Conservation (phyloP, 192 early-diverging fungal species). For the Phycomyces nitens region DNA sequence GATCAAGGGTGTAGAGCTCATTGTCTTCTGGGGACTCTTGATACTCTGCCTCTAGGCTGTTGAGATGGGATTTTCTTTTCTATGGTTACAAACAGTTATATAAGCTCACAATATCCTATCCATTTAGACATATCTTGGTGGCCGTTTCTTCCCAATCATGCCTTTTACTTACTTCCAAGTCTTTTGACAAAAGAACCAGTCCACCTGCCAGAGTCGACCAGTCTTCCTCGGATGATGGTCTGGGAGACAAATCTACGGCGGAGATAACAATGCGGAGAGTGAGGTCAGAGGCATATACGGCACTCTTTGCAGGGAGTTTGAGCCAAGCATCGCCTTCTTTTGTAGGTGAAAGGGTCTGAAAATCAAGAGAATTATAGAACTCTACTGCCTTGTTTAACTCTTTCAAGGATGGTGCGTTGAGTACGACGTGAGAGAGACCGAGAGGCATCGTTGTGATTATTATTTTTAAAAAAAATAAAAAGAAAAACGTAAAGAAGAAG, state of each 20-base stretch:
- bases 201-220: no score
- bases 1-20: constrained; percentile 64
- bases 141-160: no score
- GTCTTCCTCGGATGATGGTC: no score
- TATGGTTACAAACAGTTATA: background rate
- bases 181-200: no score
- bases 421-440: constrained; percentile 27
- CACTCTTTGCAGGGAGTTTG: background rate
- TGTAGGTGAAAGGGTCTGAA: constrained; percentile 18
- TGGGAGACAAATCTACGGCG: no score
- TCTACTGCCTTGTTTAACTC: constrained; percentile 9
- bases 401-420: constrained; percentile 12
- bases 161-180: no score
- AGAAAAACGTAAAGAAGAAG: background rate
- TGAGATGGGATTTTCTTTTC: constrained; percentile 13
- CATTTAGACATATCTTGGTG: no score
- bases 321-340: background rate
- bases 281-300: background rate
- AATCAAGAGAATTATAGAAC: constrained; percentile 30
- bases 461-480: background rate
- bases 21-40: constrained; percentile 18
- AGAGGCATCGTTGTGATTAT: constrained; percentile 6
- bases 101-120: no score
- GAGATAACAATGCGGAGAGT: no score
- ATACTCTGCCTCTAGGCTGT: constrained; percentile 39